Evolutionary conservation across 2,329 filamentous ascomycete species (phyloP).

Genomic region (Cryphonectria naterciae): DNA sequence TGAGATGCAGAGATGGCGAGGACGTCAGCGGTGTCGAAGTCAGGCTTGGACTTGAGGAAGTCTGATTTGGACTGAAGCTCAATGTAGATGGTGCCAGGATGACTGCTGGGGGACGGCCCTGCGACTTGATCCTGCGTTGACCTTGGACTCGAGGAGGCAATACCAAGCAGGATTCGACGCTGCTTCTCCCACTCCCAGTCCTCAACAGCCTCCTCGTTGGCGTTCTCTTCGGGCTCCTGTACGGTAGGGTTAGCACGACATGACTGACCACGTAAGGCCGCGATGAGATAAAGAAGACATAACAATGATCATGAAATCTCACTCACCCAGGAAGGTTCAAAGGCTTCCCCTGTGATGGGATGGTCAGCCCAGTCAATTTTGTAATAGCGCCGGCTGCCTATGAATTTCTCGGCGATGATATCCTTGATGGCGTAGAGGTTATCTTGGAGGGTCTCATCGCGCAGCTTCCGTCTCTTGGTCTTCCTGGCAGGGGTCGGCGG

Average conservation of each 20-base stretch:
- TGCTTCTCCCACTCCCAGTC: conserved; percentile 37
- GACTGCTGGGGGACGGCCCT: not conserved
- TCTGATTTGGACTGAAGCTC: conserved; percentile 27
- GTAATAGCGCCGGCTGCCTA: conserved; percentile 46
- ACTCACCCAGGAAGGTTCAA: conserved; percentile 56
- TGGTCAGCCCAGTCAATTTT: conserved; percentile 61
- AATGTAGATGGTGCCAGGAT: conserved; percentile 13
- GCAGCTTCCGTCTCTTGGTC: conserved; percentile 16
- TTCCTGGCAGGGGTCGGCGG: not conserved
- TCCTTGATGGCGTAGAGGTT: conserved; percentile 38
- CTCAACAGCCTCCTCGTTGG: conserved; percentile 34
- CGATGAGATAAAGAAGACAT: not conserved
- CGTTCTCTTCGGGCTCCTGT: conserved; percentile 37
- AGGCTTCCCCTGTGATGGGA: conserved; percentile 51
- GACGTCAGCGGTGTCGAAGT: conserved; percentile 33
- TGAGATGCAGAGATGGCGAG: conserved; percentile 25
- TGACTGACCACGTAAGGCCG: not conserved
- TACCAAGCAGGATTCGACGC: conserved; percentile 21
- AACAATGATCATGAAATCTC: not conserved
- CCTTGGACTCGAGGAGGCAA: not conserved
- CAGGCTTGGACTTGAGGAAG: conserved; percentile 27
- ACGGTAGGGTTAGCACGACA: conserved; percentile 9
- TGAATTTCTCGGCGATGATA: conserved; percentile 43
- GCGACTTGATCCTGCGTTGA: not conserved
- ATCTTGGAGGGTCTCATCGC: conserved; percentile 15